A percentile compares a stretch with the other conserved stretches of the same genome.
Conservation (phyloP, 805 yeast genomes). For the Candida oleophila region DNA sequence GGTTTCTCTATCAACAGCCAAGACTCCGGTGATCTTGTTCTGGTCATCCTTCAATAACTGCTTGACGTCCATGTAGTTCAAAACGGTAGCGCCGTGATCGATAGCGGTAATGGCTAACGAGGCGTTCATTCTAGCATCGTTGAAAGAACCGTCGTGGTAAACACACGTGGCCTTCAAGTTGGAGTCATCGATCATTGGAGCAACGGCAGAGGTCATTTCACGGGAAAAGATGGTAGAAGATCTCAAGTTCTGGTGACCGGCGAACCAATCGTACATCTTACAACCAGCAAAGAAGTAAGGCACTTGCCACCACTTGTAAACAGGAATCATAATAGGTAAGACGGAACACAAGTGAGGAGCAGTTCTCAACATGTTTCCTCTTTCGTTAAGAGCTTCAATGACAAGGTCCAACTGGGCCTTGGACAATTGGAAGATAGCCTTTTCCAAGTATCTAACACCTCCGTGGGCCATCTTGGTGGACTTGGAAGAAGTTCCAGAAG, state of each 20-base stretch:
- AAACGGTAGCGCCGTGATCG: conserved; percentile 82
- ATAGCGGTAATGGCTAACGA: conserved; percentile 83
- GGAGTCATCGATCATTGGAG: conserved; percentile 81
- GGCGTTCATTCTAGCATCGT: conserved; percentile 88
- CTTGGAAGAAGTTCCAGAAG: conserved; percentile 89
- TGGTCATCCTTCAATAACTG: conserved; percentile 65
- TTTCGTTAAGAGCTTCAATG: conserved; percentile 83
- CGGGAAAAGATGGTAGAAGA: conserved; percentile 71
- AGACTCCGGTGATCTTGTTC: conserved; percentile 69
- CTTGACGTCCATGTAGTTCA: conserved; percentile 82
- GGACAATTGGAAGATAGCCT: conserved; percentile 89
- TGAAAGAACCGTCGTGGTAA: conserved; percentile 93
- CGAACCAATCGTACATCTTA: conserved; percentile 87
- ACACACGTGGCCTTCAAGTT: conserved; percentile 87
- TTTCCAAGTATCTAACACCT: conserved; percentile 92
- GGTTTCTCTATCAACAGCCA: conserved; percentile 70
- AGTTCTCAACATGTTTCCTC: conserved; percentile 80
- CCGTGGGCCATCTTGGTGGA: conserved; percentile 98
- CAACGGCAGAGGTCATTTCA: conserved; percentile 64
- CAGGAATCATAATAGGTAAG: conserved; percentile 94
- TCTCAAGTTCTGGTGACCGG: conserved; percentile 84
- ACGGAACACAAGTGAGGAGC: conserved; percentile 90
- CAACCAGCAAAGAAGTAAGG: conserved; percentile 93
- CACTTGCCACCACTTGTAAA: conserved; percentile 92
- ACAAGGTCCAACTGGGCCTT: conserved; percentile 87